Conservation (phyloP, 2,329 filamentous ascomycete species). For the Hypoxylon sp. region DNA sequence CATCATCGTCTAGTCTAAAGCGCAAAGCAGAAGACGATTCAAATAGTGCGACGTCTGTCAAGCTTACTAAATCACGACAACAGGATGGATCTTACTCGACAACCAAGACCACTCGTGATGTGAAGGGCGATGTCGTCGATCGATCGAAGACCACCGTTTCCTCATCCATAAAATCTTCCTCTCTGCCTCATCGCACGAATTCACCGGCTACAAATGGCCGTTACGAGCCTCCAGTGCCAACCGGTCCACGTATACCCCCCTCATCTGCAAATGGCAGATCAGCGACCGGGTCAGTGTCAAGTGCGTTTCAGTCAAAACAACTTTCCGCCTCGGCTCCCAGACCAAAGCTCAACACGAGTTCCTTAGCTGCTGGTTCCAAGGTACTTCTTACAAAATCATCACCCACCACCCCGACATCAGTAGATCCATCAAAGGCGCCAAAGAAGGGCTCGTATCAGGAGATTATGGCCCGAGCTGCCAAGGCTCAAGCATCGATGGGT, state of each 20-base stretch:
- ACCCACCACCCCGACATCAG: slow-evolving; percentile 39
- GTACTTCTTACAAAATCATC: slow-evolving; percentile 40
- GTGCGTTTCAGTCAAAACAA: slow-evolving; percentile 32
- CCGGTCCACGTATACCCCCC: slow-evolving; percentile 27
- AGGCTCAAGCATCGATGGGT: slow-evolving; percentile 67
- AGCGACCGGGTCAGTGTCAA: slow-evolving; percentile 14
- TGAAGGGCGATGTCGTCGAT: slow-evolving; percentile 36
- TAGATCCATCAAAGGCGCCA: slow-evolving; percentile 54
- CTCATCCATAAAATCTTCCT: slow-evolving; percentile 41
- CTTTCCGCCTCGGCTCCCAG: slow-evolving; percentile 31
- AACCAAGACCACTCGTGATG: slow-evolving; percentile 41
- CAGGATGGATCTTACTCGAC: slow-evolving; percentile 43
- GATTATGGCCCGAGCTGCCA: slow-evolving; percentile 76
- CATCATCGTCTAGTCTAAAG: slow-evolving; percentile 54
- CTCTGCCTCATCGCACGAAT: slow-evolving; percentile 42
- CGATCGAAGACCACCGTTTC: slow-evolving; percentile 38
- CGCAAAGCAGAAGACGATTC: slow-evolving; percentile 65
- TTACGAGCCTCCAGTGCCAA: slow-evolving; percentile 37
- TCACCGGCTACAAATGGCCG: slow-evolving; percentile 42
- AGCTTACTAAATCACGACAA: slow-evolving; percentile 42
- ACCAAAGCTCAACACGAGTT: slow-evolving; percentile 35
- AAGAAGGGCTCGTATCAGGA: slow-evolving; percentile 80
- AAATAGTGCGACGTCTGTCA: slow-evolving; percentile 37
- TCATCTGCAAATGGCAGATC: slow-evolving; percentile 38
- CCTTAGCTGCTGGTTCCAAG: slow-evolving; percentile 33